phyloP scores from a whole-genome alignment of 2,329 filamentous ascomycete species.

The Zasmidium cellare region DNA sequence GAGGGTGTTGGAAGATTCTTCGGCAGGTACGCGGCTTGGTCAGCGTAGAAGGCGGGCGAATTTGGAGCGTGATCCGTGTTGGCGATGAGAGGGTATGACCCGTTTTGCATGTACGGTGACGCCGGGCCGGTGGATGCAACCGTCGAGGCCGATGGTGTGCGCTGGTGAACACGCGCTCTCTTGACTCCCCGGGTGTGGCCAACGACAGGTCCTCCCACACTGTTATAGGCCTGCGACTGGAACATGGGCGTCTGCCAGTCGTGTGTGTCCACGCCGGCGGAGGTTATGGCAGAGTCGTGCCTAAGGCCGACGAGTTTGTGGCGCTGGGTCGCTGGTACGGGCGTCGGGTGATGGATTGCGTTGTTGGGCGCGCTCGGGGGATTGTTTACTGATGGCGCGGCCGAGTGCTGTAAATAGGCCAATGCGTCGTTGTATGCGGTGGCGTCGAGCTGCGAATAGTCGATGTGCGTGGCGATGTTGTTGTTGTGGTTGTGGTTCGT shows the following conservation, averaged over 20 bases:
- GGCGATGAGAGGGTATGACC: conserved; percentile 43
- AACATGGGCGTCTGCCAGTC: conserved; percentile 23
- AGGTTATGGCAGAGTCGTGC: conserved; percentile 16
- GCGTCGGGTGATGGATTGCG: neutral
- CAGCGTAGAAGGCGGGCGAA: conserved; percentile 38
- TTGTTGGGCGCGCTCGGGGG: neutral
- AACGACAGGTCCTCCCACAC: conserved; percentile 26
- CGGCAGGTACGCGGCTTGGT: conserved; percentile 41
- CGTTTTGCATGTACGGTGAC: conserved; percentile 43
- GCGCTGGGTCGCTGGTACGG: conserved; percentile 3
- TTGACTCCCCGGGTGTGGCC: conserved; percentile 22
- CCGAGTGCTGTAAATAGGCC: conserved; percentile 12
- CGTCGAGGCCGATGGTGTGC: conserved; percentile 40
- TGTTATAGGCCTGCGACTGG: conserved; percentile 23
- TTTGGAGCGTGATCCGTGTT: conserved; percentile 46
- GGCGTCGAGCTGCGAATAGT: conserved; percentile 12
- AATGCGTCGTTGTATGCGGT: conserved; percentile 19
- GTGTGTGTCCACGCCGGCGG: conserved; percentile 14
- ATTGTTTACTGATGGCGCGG: neutral
- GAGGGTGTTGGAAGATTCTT: conserved; percentile 58
- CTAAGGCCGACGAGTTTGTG: conserved; percentile 1
- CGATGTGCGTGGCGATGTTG: conserved; percentile 6
- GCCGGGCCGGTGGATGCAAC: conserved; percentile 46
- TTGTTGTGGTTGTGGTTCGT: conserved; percentile 2
- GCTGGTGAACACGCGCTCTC: conserved; percentile 30